Conservation (phyloP, 805 yeast genomes). For the Wickerhamiella hasegawae region DNA sequence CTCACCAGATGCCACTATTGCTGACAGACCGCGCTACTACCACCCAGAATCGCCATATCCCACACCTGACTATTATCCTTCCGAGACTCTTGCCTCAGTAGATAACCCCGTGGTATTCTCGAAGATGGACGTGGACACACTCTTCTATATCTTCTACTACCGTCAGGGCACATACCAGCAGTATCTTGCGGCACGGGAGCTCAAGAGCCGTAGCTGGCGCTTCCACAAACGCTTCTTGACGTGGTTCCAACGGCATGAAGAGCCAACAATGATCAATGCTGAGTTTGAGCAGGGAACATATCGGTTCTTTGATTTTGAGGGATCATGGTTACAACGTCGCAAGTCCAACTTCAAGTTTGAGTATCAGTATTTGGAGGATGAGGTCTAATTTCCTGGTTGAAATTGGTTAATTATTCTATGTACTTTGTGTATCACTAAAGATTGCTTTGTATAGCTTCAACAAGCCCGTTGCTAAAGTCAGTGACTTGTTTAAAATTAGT, state of each 20-base stretch:
- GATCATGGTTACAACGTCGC: constrained; percentile 46
- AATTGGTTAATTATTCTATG: too few species aligned
- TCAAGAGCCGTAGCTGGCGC: constrained; percentile 68
- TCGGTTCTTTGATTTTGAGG: constrained; percentile 77
- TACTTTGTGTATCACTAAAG: neutral
- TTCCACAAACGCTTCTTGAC: constrained; percentile 55
- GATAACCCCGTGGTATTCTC: constrained; percentile 44
- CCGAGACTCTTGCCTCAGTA: constrained; percentile 41
- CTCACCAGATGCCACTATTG: constrained; percentile 87
- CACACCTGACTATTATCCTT: constrained; percentile 80
- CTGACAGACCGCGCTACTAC: constrained; percentile 68
- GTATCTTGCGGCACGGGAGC: constrained; percentile 64
- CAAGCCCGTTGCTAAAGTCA: constrained; percentile 60
- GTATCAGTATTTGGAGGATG: constrained; percentile 28
- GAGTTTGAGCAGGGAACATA: constrained; percentile 37
- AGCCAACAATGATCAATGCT: constrained; percentile 27
- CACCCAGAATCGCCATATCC: constrained; percentile 75
- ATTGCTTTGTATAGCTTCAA: constrained; percentile 30
- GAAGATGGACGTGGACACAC: constrained; percentile 70
- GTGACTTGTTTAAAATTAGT: constrained; percentile 55
- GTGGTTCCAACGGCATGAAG: constrained; percentile 65
- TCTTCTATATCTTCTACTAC: constrained; percentile 86
- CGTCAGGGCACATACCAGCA: constrained; percentile 59
- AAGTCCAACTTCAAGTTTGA: constrained; percentile 41
- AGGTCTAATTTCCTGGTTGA: constrained; percentile 12